Base-by-base conservation (phyloP, 148 eudicot species). In the Rhododendron ferrugineum region DNA sequence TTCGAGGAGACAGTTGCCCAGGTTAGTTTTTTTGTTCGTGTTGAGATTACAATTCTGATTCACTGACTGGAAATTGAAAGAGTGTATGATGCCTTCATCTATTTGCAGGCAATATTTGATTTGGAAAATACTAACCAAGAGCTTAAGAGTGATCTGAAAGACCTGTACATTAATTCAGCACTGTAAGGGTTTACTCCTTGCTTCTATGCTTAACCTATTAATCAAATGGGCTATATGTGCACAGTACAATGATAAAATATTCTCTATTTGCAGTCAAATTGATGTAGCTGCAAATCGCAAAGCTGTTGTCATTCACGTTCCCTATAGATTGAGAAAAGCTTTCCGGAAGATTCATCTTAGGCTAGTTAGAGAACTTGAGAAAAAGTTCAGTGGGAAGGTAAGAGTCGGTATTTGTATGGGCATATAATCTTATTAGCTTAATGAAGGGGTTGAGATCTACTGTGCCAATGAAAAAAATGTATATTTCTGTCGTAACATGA, bases 301-400 rank as follows among this genome's bases (percentile, higher is more conserved):
- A 86, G 98, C 98, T 88, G 93, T 92, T 80, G 92, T 95, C 49
- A 90, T 95, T 85, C 95, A 94, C 86, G 98, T 93, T 13, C 98
- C 98, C 62, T 94, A 90, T 86, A 93, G 98, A 89, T 77, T 94
- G 88, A 95, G 96, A 88, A 95, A 94, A 66, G 89, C 93, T 85
- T 95, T 91, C 89, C 98, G 96, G 86, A 95, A 95, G 90, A 92
- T 94, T 83, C 98, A 95, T 58, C 84, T 85, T 10, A 89, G 90
- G 88, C 91, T 95, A 85, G 95, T 93, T 30, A 91, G 98, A 68
- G 98, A 95, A 88, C 98, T 95, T 22, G 98, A 95, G 88, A 95
- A 95, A 92, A 94, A 95, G 93, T 95, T 95, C 92, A 95, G 98
- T 85, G 98, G 98, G 74, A 95, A 94, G 98, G 98, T 95, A 89